Evolutionary conservation across 2,329 filamentous ascomycete species (phyloP).

Genomic region (Diplodia scrobiculata): DNA sequence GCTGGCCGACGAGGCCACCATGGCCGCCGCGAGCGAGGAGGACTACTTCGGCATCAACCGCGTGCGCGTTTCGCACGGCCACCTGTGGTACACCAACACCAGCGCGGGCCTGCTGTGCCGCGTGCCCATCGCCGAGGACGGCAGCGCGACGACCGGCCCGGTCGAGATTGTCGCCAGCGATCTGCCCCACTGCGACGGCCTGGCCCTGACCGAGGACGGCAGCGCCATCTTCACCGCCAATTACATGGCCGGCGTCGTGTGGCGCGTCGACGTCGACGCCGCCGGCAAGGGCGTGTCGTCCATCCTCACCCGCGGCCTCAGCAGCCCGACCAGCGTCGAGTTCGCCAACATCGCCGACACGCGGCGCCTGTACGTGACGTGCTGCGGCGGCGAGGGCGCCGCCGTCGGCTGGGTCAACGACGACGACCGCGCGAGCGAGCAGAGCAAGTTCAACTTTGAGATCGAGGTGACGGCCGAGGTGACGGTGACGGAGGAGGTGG

Average conservation of each 20-base stretch:
- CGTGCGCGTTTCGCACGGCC: conserved; percentile 19
- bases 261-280: conserved; percentile 17
- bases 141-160: neutral
- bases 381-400: conserved; percentile 21
- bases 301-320: conserved; percentile 5
- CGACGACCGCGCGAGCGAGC: conserved; percentile 10
- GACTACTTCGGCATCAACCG: conserved; percentile 29
- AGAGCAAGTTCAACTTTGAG: conserved; percentile 7
- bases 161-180: conserved; percentile 25
- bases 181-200: conserved; percentile 25
- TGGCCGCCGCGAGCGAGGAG: conserved; percentile 15
- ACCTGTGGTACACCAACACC: conserved; percentile 28
- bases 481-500: conserved; percentile 19
- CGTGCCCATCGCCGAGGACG: conserved; percentile 14
- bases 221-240: conserved; percentile 9
- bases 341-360: neutral
- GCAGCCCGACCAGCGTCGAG: conserved; percentile 20
- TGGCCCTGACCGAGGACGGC: conserved; percentile 20
- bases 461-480: conserved; percentile 11
- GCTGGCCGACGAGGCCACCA: conserved; percentile 20
- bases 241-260: conserved; percentile 26
- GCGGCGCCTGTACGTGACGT: conserved; percentile 16
- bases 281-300: conserved; percentile 13
- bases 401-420: conserved; percentile 24
- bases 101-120: conserved; percentile 27